phyloP scores from a whole-genome alignment of 768 basidiomycete genomes.

The Boletus insuetus region DNA sequence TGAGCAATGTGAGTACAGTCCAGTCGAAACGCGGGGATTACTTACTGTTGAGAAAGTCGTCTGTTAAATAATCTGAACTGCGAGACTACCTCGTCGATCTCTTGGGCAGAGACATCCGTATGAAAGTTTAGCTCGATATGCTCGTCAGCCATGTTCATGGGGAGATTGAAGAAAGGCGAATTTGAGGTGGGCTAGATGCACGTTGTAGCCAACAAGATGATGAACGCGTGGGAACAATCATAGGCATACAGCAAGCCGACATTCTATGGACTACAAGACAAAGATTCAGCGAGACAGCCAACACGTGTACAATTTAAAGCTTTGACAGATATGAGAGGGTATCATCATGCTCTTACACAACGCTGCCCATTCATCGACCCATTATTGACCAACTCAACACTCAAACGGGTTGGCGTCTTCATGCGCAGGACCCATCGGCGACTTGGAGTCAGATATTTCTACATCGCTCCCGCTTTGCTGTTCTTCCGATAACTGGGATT shows the following conservation, averaged over 20 bases:
- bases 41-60: constrained; percentile 29
- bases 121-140: constrained; percentile 5
- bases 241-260: constrained; percentile 19
- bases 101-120: constrained; percentile 21
- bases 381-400: constrained; percentile 1
- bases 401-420: constrained; percentile 77
- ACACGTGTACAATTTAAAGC: constrained; percentile 14
- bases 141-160: constrained; percentile 23
- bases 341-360: constrained; percentile 29
- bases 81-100: constrained; percentile 31
- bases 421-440: constrained; percentile 32
- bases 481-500: constrained; percentile 27
- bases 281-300: constrained; percentile 31
- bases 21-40: not conserved
- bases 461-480: constrained; percentile 38
- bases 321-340: constrained; percentile 23
- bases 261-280: constrained; percentile 24
- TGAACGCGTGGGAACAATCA: constrained; percentile 28
- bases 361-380: constrained; percentile 3
- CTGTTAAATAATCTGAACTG: constrained; percentile 29
- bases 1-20: constrained; percentile 16
- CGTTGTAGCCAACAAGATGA: constrained; percentile 4
- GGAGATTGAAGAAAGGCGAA: not conserved
- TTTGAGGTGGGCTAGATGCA: not conserved
- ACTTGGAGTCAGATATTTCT: constrained; percentile 34